Conservation (phyloP, 2,329 filamentous ascomycete genomes). For the Colletotrichum limetticola region DNA sequence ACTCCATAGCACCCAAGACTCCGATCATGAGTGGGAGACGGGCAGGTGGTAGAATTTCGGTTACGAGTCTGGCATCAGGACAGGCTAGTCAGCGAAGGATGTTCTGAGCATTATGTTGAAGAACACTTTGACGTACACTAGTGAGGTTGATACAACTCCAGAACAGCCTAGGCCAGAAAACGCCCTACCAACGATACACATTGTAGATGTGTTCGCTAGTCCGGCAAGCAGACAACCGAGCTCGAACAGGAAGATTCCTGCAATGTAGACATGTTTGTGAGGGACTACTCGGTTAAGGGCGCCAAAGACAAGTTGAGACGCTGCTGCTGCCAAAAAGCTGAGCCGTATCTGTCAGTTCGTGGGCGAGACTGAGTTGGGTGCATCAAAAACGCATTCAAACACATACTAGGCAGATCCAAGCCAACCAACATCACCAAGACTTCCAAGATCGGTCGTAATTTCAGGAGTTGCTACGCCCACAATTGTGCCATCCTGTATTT, state of each 20-base stretch:
- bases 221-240: not conserved
- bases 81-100: not conserved
- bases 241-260: not conserved
- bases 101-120: not conserved
- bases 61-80: not conserved
- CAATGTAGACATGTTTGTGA: not conserved
- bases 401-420: not conserved
- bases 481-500: not conserved
- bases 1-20: not conserved
- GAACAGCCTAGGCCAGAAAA: not conserved
- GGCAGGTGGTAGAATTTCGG: not conserved
- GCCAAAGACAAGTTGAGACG: not conserved
- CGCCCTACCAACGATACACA: not conserved
- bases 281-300: not conserved
- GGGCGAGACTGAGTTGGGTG: not conserved
- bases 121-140: not conserved
- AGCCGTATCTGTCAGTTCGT: not conserved
- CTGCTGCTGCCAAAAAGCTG: not conserved
- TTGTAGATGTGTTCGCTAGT: not conserved
- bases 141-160: not conserved
- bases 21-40: not conserved
- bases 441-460: not conserved
- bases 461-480: not conserved
- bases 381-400: not conserved
- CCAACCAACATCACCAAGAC: not conserved